phyloP scores from a whole-genome alignment of 169 alveolate genomes.

The Cryptosporidium parvum region DNA sequence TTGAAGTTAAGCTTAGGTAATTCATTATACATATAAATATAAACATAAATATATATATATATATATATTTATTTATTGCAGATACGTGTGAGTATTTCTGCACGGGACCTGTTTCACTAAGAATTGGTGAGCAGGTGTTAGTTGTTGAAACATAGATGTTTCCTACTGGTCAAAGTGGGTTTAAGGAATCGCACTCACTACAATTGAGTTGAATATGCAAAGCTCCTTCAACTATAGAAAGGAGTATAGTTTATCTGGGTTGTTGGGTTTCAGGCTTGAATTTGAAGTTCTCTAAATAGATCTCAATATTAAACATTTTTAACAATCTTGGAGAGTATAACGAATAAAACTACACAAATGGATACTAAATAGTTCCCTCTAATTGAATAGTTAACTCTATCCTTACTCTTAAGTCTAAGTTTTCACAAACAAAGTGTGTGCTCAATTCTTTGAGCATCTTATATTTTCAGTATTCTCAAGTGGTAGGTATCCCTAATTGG shows the following conservation, averaged over 20 bases:
- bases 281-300: neutral
- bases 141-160: neutral
- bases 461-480: neutral
- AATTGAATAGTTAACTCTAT: neutral
- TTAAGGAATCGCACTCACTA: neutral
- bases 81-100: neutral
- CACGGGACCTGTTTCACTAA: neutral
- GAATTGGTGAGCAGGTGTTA: neutral
- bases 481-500: neutral
- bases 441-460: neutral
- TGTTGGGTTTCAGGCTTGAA: neutral
- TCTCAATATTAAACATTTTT: neutral
- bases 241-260: neutral
- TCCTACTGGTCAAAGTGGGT: neutral
- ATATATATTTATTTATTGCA: too few species aligned
- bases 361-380: neutral
- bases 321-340: neutral
- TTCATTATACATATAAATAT: too few species aligned
- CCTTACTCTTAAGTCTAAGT: neutral
- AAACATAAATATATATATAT: too few species aligned
- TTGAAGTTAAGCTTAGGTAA: neutral
- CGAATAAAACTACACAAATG: neutral
- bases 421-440: neutral
- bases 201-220: neutral
- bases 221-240: neutral